Evolutionary conservation across 768 basidiomycete species (phyloP).

Genomic region (Pulveroboletus sp.): DNA sequence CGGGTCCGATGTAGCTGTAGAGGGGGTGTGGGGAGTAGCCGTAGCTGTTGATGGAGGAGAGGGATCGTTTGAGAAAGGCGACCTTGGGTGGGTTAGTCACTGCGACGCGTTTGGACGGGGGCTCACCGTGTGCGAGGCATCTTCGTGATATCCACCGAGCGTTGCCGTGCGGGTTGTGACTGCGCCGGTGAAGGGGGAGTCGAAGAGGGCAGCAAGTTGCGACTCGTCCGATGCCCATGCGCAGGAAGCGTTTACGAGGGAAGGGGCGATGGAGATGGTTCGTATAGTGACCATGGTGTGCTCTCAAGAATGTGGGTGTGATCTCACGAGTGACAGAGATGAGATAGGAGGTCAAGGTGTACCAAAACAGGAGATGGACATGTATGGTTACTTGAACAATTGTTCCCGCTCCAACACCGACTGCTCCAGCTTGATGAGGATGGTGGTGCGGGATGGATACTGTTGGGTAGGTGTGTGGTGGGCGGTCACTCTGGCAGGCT

Average conservation of each 20-base stretch:
- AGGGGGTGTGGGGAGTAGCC: slow-evolving; percentile 84
- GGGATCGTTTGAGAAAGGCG: slow-evolving; percentile 47
- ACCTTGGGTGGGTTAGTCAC: slow-evolving; percentile 44
- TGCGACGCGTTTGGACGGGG: background rate
- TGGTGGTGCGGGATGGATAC: slow-evolving; percentile 85
- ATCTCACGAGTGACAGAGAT: slow-evolving; percentile 3
- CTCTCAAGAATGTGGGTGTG: background rate
- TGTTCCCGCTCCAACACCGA: slow-evolving; percentile 93
- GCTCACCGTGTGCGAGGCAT: slow-evolving; percentile 55
- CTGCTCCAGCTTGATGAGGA: slow-evolving; percentile 94
- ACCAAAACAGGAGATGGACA: slow-evolving; percentile 1
- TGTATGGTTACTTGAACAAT: slow-evolving; percentile 60
- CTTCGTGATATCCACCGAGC: slow-evolving; percentile 66
- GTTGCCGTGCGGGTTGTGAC: slow-evolving; percentile 82
- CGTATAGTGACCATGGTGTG: slow-evolving; percentile 55
- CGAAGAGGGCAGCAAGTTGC: slow-evolving; percentile 66
- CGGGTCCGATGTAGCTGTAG: slow-evolving; percentile 48
- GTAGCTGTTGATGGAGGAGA: slow-evolving; percentile 79
- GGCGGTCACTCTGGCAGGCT: slow-evolving; percentile 97
- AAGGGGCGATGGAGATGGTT: slow-evolving; percentile 54
- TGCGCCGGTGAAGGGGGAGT: slow-evolving; percentile 68
- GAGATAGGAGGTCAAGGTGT: slow-evolving; percentile 8
- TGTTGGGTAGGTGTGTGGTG: slow-evolving; percentile 86
- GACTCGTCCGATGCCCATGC: slow-evolving; percentile 73
- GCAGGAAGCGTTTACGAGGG: slow-evolving; percentile 76